Evolutionary conservation across 768 basidiomycete genomes (phyloP).

Genomic region (Xerocomellus dryophilus): DNA sequence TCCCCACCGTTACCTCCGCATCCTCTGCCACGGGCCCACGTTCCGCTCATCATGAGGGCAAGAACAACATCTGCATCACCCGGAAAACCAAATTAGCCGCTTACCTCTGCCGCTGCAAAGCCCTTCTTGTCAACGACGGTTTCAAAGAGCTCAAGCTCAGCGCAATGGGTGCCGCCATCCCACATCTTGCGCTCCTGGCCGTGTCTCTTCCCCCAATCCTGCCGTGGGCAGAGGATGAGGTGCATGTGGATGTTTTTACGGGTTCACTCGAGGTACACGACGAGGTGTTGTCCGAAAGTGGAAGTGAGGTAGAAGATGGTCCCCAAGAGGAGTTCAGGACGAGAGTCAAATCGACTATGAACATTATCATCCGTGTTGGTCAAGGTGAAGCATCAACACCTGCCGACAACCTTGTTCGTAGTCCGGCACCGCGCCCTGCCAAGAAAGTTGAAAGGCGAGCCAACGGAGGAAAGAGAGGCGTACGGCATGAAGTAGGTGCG

Average conservation of each 20-base stretch:
- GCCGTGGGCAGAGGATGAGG: conserved; percentile 61
- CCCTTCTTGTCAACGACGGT: conserved; percentile 70
- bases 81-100: conserved; percentile 69
- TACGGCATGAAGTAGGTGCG: conserved; percentile 1
- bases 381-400: conserved; percentile 46
- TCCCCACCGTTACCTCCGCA: conserved; percentile 70
- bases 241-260: conserved; percentile 59
- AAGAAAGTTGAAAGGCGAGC: conserved; percentile 6
- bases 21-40: conserved; percentile 78
- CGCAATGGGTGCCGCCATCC: conserved; percentile 90
- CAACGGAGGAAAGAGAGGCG: conserved; percentile 8
- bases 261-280: conserved; percentile 74
- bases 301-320: conserved; percentile 56
- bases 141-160: conserved; percentile 72
- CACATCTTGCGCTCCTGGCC: conserved; percentile 66
- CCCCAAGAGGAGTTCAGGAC: conserved; percentile 54
- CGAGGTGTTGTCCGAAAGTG: conserved; percentile 52
- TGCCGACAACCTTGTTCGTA: conserved; percentile 4
- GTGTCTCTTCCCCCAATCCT: conserved; percentile 71
- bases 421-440: not conserved
- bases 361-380: conserved; percentile 58
- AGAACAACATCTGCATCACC: conserved; percentile 76
- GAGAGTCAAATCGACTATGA: conserved; percentile 68
- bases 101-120: conserved; percentile 77
- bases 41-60: conserved; percentile 75